phyloP scores from a whole-genome alignment of 768 basidiomycete species.

The Tubosaeta sp. region DNA sequence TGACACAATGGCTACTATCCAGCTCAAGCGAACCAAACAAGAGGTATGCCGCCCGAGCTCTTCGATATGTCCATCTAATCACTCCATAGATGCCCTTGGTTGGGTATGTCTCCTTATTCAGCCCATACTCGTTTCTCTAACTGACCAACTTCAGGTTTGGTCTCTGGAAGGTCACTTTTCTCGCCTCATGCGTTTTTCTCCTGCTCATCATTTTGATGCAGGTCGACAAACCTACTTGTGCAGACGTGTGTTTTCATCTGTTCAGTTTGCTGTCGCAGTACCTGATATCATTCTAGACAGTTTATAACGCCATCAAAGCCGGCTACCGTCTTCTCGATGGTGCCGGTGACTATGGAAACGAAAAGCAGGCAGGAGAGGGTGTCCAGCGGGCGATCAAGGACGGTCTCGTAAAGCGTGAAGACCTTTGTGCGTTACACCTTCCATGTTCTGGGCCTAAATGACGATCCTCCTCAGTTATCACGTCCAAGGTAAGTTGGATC shows the following conservation, averaged over 20 bases:
- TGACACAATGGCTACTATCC: slow-evolving; percentile 45
- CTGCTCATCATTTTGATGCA: slow-evolving; percentile 21
- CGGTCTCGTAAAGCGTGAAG: slow-evolving; percentile 83
- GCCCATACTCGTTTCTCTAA: not conserved
- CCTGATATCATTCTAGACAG: slow-evolving; percentile 43
- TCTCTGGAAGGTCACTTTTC: slow-evolving; percentile 57
- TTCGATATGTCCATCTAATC: not conserved
- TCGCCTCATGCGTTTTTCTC: not conserved
- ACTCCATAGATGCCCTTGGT: slow-evolving; percentile 62
- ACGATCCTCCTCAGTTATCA: slow-evolving; percentile 53
- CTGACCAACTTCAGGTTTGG: slow-evolving; percentile 49
- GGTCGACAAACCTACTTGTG: slow-evolving; percentile 58
- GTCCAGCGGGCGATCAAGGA: slow-evolving; percentile 73
- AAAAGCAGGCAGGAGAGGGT: slow-evolving; percentile 79
- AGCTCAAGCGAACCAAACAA: slow-evolving; percentile 55
- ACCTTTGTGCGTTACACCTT: slow-evolving; percentile 58
- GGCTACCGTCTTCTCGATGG: slow-evolving; percentile 88
- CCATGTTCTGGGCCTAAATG: not conserved
- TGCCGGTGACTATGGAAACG: slow-evolving; percentile 86
- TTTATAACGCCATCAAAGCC: slow-evolving; percentile 80
- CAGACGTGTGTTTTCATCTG: slow-evolving; percentile 42
- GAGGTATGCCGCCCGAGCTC: slow-evolving; percentile 37
- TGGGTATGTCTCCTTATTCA: slow-evolving; percentile 39
- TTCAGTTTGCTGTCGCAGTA: not conserved
- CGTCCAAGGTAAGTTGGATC: slow-evolving; percentile 58